Evolutionary conservation across 2,329 filamentous ascomycete genomes (phyloP).

Genomic region (Didymella segeticola): DNA sequence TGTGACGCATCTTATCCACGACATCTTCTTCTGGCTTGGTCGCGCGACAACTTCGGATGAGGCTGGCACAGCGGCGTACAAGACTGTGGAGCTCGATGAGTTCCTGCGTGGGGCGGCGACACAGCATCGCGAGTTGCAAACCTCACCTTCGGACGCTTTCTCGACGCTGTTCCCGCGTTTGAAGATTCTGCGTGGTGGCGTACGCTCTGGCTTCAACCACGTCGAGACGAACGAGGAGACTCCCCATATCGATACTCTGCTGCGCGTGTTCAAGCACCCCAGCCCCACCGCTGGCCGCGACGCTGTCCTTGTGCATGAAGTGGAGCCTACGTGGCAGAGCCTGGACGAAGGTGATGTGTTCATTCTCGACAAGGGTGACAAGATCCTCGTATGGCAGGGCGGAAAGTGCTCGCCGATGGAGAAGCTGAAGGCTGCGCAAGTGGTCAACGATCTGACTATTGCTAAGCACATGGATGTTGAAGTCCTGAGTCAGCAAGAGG

Average conservation of each 20-base stretch:
- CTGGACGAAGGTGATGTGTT: constrained; percentile 72
- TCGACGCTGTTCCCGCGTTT: constrained; percentile 66
- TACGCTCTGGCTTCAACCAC: constrained; percentile 68
- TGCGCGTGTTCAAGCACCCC: constrained; percentile 69
- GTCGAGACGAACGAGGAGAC: constrained; percentile 59
- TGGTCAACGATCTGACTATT: constrained; percentile 69
- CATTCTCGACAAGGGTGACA: constrained; percentile 66
- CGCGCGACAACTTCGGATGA: constrained; percentile 71
- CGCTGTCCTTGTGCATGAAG: constrained; percentile 67
- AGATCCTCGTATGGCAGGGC: constrained; percentile 76
- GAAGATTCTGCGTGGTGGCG: constrained; percentile 66
- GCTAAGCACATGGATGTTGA: constrained; percentile 71
- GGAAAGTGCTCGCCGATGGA: constrained; percentile 71
- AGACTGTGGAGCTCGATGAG: constrained; percentile 74
- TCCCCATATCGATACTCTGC: constrained; percentile 58
- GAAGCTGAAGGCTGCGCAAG: constrained; percentile 71
- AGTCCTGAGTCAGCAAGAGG: constrained; percentile 68
- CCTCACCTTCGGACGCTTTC: constrained; percentile 65
- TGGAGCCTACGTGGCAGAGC: constrained; percentile 66
- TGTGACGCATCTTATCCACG: constrained; percentile 52
- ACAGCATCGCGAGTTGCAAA: constrained; percentile 71
- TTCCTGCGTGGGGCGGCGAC: constrained; percentile 67
- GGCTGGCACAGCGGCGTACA: constrained; percentile 72
- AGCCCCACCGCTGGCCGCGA: constrained; percentile 53
- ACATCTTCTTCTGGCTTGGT: constrained; percentile 75